Evolutionary conservation across 352 stramenopile genomes (phyloP).

Genomic region (Globisporangium orthogonon): DNA sequence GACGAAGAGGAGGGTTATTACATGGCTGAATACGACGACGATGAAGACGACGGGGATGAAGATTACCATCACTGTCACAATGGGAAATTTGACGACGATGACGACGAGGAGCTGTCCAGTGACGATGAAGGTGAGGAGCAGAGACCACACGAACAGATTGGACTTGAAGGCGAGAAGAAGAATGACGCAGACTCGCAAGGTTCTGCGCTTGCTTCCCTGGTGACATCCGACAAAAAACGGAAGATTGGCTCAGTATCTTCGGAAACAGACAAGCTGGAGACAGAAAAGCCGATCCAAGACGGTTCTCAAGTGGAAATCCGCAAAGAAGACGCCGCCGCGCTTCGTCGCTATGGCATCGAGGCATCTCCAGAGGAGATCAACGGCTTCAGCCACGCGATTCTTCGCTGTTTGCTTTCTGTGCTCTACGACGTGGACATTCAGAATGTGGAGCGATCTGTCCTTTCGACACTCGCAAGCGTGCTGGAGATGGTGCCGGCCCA

Average conservation of each 20-base stretch:
- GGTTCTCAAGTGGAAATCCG: background rate
- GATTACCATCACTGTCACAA: slow-evolving; percentile 25
- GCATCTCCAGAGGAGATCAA: slow-evolving; percentile 33
- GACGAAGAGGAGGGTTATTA: slow-evolving; percentile 43
- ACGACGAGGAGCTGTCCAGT: slow-evolving; percentile 29
- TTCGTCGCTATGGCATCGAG: slow-evolving; percentile 16
- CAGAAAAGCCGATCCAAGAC: background rate
- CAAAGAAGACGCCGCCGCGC: slow-evolving; percentile 11
- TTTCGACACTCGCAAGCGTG: slow-evolving; percentile 58
- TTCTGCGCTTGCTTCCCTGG: too few relatives aligned
- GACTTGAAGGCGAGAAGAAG: background rate
- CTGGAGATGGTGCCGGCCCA: slow-evolving; percentile 69
- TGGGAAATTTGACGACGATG: slow-evolving; percentile 14
- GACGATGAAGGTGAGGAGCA: slow-evolving; percentile 23
- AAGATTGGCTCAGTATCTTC: slow-evolving; percentile 26
- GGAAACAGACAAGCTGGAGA: slow-evolving; percentile 15
- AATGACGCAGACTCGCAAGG: background rate
- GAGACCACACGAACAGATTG: slow-evolving; percentile 1
- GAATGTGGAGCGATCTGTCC: slow-evolving; percentile 53
- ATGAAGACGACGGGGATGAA: slow-evolving; percentile 24
- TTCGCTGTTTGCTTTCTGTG: slow-evolving; percentile 39
- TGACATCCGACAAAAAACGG: slow-evolving; percentile 16
- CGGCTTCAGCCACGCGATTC: slow-evolving; percentile 39
- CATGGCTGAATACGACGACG: slow-evolving; percentile 54
- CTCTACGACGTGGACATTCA: slow-evolving; percentile 57